Evolutionary conservation across 176 grass and related monocot species (phyloP).

Genomic region (Aegilops speltoides): DNA sequence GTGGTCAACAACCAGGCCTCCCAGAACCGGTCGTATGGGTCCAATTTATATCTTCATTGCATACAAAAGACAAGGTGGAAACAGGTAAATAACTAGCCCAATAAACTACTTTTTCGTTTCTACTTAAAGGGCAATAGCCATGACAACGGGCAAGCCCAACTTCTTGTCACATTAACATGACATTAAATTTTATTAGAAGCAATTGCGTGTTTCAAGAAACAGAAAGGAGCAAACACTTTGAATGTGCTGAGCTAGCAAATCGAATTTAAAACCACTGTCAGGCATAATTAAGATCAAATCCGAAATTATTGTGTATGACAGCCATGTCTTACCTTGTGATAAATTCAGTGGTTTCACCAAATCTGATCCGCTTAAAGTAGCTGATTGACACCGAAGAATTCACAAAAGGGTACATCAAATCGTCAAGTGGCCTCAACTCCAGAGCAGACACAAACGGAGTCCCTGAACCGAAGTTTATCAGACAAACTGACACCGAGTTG

Average conservation of each 20-base stretch:
- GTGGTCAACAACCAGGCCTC: background rate
- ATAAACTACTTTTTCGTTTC: background rate
- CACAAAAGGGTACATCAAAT: background rate
- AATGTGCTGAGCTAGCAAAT: background rate
- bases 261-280: background rate
- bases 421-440: background rate
- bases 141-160: background rate
- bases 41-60: background rate
- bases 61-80: background rate
- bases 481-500: background rate
- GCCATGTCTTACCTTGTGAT: background rate
- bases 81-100: background rate
- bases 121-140: background rate
- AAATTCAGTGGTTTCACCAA: background rate
- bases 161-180: background rate
- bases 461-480: slow-evolving; percentile 12
- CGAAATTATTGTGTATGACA: background rate
- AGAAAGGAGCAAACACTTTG: background rate
- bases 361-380: background rate
- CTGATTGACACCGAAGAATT: background rate
- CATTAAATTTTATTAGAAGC: background rate
- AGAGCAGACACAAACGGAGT: slow-evolving; percentile 15
- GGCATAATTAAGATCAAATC: background rate
- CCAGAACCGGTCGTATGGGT: background rate
- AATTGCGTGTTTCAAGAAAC: background rate